These are phyloP conservation scores for Amoeboaphelidium protococcarum DNA, from an alignment of 371 early-diverging fungal species.

Conservation along the genomic window DNA sequence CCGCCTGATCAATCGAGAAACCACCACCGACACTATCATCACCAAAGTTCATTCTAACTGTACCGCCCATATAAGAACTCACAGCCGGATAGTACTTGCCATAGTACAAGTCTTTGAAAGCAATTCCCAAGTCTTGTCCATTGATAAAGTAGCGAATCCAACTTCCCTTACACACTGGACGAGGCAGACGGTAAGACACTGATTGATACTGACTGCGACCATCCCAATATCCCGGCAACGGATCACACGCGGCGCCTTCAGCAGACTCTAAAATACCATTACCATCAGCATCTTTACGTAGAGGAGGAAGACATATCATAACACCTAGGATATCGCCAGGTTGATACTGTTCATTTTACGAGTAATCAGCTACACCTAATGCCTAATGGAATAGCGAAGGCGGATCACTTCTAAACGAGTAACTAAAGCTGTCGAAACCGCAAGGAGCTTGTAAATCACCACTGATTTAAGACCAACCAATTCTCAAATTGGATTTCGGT, in stretches of 20 bases:
- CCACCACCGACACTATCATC: background rate
- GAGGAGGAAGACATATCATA: slow-evolving; percentile 23
- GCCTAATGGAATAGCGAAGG: slow-evolving; percentile 29
- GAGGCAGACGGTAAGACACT: slow-evolving; percentile 7
- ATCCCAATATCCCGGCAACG: background rate
- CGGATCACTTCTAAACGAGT: slow-evolving; percentile 25
- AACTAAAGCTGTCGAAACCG: slow-evolving; percentile 36
- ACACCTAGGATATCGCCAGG: slow-evolving; percentile 27
- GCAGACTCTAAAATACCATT: slow-evolving; percentile 13
- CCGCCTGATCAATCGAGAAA: too few relatives aligned
- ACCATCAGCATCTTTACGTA: slow-evolving; percentile 11
- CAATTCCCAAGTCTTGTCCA: slow-evolving; percentile 26
- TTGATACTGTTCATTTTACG: slow-evolving; percentile 6
- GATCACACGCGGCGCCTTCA: background rate
- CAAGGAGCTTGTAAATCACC: slow-evolving; percentile 42
- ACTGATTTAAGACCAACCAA: slow-evolving; percentile 41
- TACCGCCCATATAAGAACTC: background rate
- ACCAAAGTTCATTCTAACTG: background rate
- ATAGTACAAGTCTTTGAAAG: slow-evolving; percentile 24
- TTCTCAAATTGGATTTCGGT: slow-evolving; percentile 17
- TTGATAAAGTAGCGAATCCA: slow-evolving; percentile 30
- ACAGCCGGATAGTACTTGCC: slow-evolving; percentile 9
- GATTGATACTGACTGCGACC: background rate
- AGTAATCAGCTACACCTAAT: slow-evolving; percentile 8
- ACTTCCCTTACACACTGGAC: slow-evolving; percentile 11